Conservation (phyloP, 2,329 filamentous ascomycete genomes). For the Myrmaecium sp. region DNA sequence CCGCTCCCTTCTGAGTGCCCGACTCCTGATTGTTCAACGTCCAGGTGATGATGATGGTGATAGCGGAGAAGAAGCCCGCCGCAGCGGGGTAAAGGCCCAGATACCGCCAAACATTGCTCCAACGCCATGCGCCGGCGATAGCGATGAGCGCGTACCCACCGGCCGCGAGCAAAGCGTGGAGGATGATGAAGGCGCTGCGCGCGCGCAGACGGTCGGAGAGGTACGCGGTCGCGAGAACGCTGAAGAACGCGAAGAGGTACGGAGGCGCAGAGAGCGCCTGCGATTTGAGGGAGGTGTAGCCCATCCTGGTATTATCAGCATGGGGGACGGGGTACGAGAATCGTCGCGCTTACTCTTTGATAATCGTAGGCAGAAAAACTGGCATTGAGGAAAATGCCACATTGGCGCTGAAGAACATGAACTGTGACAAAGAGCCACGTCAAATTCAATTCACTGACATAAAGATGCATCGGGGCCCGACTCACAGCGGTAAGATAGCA, state of each 20-base stretch:
- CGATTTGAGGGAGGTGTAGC: constrained; percentile 46
- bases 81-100: constrained; percentile 62
- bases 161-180: constrained; percentile 51
- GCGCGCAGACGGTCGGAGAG: constrained; percentile 49
- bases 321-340: constrained; percentile 1
- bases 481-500: constrained; percentile 53
- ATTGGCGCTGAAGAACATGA: constrained; percentile 79
- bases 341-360: constrained; percentile 42
- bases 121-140: constrained; percentile 31
- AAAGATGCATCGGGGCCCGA: too few relatives aligned
- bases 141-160: constrained; percentile 44
- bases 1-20: constrained; percentile 52
- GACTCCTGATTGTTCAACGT: constrained; percentile 69
- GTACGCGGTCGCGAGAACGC: constrained; percentile 55
- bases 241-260: constrained; percentile 57
- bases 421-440: constrained; percentile 8
- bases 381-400: constrained; percentile 78
- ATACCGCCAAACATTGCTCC: constrained; percentile 38
- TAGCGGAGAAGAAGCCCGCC: constrained; percentile 69
- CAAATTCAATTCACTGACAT: too few relatives aligned
- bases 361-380: constrained; percentile 71
- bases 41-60: constrained; percentile 77
- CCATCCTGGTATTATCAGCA: constrained; percentile 36
- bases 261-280: constrained; percentile 72
- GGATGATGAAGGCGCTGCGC: constrained; percentile 49